Base-by-base conservation (phyloP, 1,284 basidiomycete species). In the Cronartium quercuum region DNA sequence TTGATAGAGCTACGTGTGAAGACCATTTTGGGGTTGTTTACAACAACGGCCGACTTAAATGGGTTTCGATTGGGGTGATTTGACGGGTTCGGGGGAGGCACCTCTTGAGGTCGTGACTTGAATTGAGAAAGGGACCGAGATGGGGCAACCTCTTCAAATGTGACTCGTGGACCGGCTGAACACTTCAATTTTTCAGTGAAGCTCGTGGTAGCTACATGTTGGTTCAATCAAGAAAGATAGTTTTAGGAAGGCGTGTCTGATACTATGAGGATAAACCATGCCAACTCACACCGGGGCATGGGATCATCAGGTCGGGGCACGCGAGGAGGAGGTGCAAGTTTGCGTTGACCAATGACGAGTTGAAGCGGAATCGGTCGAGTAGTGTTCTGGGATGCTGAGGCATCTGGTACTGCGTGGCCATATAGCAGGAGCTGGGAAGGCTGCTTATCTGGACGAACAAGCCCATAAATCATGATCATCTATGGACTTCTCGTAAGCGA, bases 281-380 rank as follows among this genome's bases (percentile, higher is more conserved):
- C 24, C 18, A 35, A 51, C 71, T 61, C 51, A 75, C 71, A 29
- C 35, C 71, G 71, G n/a, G 71, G 71, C 65, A 75, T 66, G 12
- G 71, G 71, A 44, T 75, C 71, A 75, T 75, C 71, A 34, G 71
- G 71, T 13, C 71, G 71, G 44, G 70, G 70, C n/a, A 73, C 60
- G 24, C 38, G 61, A 29, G 57, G 37, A 38, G 15, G 47, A 7
- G 58, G 29, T 44, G 41, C 18, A 34, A 35, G 47, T 41, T 60
- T 60, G 2, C 57, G 71, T n/a, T 67, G 57, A 41, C 71, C 71
- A 41, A 75, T 66, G 5, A 75, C 64, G 9, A 75, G 40, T 35
- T 67, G 71, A 40, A 75, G 65, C 18, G 65, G 63, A 37, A 75
- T 29, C 4, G 60, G 38, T 35, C 38, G 9, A 13, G 21, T 29